Evolutionary conservation across 2,329 filamentous ascomycete genomes (phyloP), one percentile per base, ranked within the genome.

Genomic region (Beauveria asiatica): DNA sequence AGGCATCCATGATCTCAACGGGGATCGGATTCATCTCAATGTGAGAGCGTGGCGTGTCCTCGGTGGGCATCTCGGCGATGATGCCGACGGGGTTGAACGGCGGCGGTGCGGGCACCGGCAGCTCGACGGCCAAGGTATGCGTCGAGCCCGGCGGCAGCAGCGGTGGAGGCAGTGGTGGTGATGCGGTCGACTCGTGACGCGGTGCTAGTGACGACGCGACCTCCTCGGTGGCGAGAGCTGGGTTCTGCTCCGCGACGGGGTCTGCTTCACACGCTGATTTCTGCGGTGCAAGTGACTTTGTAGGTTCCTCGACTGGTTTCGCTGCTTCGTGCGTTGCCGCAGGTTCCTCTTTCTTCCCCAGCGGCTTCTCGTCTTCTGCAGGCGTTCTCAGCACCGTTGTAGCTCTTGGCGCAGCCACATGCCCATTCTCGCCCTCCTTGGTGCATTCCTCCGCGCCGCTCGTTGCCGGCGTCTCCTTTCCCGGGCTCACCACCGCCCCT

Each of bases 61-160:
- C 73, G 10, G 76, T 80, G 5, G 76, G 67, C 70, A 82, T 76
- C 67, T 82, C 79, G 3, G 78, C 74, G 23, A 81, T 68, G 17
- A 75, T 45, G 1, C 78, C 78, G 1, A 80, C 71, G 0, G 79
- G 77, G 41, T 77, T 69, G 16, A 70, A 73, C 5, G 57, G 57
- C 2, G 44, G 57, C 3, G 61, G 45, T 8, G 67, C 65, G 16
- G 65, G 61, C 13, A 62, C 53, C 10, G 46, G 25, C 3, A 52
- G 63, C 4, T 67, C 64, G 19, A 42, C 41, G 64, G 61, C 42
- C 63, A 21, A 5, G 1, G 30, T 11, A 2, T 33, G 16, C 2
- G 17, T 33, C 30, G 48, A 17, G 0, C 16, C 48, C 10, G 37
- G 27, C n/a, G 55, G 33, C 39, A 25, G 44, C 10, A n/a, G 49